phyloP scores from a whole-genome alignment of 352 stramenopile genomes.

The Pythium aquatile region DNA sequence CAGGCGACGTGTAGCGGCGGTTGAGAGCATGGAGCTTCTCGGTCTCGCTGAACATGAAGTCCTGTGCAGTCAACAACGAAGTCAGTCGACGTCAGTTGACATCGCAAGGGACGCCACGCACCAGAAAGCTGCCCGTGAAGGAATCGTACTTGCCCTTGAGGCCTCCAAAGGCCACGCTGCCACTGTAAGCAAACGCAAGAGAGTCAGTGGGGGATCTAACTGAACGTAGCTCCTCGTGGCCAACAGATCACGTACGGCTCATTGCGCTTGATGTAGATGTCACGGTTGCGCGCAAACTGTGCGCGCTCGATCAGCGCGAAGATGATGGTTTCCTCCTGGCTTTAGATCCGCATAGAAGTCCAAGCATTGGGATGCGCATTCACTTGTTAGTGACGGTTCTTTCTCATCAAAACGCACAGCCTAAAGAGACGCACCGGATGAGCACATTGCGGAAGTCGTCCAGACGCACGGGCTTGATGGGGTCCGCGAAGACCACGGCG shows the following conservation, averaged over 20 bases:
- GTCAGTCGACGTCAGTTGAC: not conserved
- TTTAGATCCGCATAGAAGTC: slow-evolving; percentile 16
- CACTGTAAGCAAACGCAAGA: slow-evolving; percentile 28
- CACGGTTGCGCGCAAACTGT: slow-evolving; percentile 94
- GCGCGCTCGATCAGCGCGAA: slow-evolving; percentile 99
- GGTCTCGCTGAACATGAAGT: slow-evolving; percentile 98
- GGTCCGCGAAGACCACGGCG: slow-evolving; percentile 62
- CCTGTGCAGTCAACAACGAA: slow-evolving; percentile 39
- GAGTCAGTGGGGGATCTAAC: not conserved
- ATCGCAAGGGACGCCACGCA: not conserved
- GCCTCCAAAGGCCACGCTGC: slow-evolving; percentile 67
- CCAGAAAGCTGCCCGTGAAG: slow-evolving; percentile 82
- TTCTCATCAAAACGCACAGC: not conserved
- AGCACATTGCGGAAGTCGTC: slow-evolving; percentile 89
- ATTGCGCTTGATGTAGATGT: slow-evolving; percentile 93
- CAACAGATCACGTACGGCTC: slow-evolving; percentile 40
- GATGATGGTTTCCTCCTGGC: slow-evolving; percentile 99
- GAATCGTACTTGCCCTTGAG: slow-evolving; percentile 85
- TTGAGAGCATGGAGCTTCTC: slow-evolving; percentile 93
- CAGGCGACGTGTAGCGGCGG: slow-evolving; percentile 96
- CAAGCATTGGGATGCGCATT: not conserved
- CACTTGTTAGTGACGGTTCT: not conserved
- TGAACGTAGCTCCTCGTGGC: not conserved
- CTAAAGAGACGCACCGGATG: slow-evolving; percentile 47
- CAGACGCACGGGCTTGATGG: slow-evolving; percentile 71